phyloP scores from a whole-genome alignment of 257 asterid genomes.

The Agastache rugosa region DNA sequence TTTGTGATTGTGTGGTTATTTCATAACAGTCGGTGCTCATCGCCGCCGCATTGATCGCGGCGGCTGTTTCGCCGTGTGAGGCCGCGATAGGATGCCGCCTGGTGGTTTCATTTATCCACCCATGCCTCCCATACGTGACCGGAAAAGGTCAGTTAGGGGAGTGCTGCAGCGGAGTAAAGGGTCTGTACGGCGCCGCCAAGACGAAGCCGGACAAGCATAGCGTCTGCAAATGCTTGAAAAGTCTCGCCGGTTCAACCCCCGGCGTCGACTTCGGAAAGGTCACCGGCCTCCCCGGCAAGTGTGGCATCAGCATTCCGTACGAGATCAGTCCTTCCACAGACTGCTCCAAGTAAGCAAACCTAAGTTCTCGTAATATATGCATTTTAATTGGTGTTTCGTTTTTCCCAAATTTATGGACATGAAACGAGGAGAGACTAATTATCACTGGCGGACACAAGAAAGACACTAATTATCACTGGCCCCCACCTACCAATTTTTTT shows the following conservation, averaged over 20 bases:
- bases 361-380: too few species aligned
- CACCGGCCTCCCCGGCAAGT: conserved; percentile 43
- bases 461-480: too few species aligned
- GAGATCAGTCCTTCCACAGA: conserved; percentile 47
- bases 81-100: conserved; percentile 45
- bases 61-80: conserved; percentile 34
- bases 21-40: conserved; percentile 30
- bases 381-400: too few species aligned
- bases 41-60: conserved; percentile 35
- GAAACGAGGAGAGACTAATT: too few species aligned
- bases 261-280: conserved; percentile 26
- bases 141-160: conserved; percentile 16
- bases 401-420: too few species aligned
- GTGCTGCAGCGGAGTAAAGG: conserved; percentile 40
- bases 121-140: conserved; percentile 52
- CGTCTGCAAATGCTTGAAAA: conserved; percentile 43
- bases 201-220: conserved; percentile 30
- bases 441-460: too few species aligned
- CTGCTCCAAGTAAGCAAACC: conserved; percentile 20
- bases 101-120: conserved; percentile 30
- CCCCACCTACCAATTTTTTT: too few species aligned
- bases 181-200: conserved; percentile 23
- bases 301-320: conserved; percentile 49
- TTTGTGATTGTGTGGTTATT: too few species aligned
- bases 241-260: not conserved